Percentiles rank a stretch among this genome's conserved stretches.
Evolutionary conservation across 345 rosid genomes (phyloP).

Genomic region (Cardamine chenopodiifolia): DNA sequence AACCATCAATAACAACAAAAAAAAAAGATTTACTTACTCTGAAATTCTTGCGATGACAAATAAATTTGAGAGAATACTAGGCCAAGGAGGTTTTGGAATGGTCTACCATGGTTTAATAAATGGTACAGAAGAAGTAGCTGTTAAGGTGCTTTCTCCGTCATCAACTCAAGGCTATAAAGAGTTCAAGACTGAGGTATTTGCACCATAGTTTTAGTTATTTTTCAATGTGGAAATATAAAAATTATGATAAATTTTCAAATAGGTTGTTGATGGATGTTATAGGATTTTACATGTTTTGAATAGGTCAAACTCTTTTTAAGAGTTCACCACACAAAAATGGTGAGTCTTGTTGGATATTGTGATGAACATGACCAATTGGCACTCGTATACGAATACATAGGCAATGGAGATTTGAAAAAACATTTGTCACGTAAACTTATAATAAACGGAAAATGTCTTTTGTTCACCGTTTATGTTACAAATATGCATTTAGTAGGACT

Average conservation of each 20-base stretch:
- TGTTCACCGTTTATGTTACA: neutral
- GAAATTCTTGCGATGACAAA: too few species aligned
- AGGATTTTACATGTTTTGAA: too few species aligned
- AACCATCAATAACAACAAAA: too few species aligned
- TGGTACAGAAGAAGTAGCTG: too few species aligned
- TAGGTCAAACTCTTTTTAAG: neutral
- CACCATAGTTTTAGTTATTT: neutral
- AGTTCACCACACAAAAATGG: neutral
- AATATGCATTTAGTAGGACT: neutral
- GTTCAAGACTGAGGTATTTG: neutral
- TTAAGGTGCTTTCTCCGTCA: neutral
- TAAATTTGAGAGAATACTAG: too few species aligned
- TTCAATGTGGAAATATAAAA: too few species aligned
- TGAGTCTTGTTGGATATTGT: neutral
- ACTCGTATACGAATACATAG: neutral
- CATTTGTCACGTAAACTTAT: too few species aligned
- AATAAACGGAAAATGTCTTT: too few species aligned
- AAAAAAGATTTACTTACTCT: too few species aligned
- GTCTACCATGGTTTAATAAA: too few species aligned
- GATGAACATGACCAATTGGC: neutral
- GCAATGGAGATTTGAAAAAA: neutral
- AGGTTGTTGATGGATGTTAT: neutral
- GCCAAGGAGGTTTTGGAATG: too few species aligned
- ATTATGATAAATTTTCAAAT: neutral
- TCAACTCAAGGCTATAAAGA: neutral